These are phyloP conservation scores for Acanthamoeba divionensis DNA, from an alignment of 208 protist genomes.

Conservation along the genomic window DNA sequence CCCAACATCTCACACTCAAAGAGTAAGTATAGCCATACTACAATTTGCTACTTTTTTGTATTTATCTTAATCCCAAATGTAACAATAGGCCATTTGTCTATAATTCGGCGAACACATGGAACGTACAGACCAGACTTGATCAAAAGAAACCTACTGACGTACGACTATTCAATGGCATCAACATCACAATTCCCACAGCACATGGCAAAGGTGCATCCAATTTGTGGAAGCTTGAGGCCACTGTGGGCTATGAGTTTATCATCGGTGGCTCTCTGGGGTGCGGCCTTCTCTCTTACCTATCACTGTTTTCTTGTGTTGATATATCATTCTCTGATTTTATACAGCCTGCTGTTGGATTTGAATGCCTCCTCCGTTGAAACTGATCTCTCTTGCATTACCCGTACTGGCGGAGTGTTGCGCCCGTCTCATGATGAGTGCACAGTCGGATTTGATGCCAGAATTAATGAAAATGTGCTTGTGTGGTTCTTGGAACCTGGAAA, in stretches of 20 bases:
- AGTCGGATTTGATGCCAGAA: background rate
- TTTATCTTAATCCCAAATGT: background rate
- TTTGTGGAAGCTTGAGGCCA: background rate
- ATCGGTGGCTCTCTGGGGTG: constrained; percentile 13
- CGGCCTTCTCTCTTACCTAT: background rate
- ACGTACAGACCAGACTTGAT: background rate
- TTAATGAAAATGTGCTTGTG: constrained; percentile 10
- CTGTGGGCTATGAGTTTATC: constrained; percentile 36
- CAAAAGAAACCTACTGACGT: background rate
- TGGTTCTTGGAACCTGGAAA: constrained; percentile 4
- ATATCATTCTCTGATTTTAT: background rate
- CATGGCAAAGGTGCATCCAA: background rate
- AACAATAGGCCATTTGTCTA: background rate
- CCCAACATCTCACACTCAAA: background rate
- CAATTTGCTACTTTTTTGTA: background rate
- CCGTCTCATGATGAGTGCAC: background rate
- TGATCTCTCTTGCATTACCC: background rate
- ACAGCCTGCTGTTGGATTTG: constrained; percentile 7
- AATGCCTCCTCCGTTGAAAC: background rate
- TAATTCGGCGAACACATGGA: background rate
- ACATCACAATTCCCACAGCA: background rate
- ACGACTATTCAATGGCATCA: background rate
- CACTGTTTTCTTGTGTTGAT: background rate
- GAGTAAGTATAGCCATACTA: background rate
- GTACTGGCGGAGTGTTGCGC: background rate